Evolutionary conservation across 2,329 filamentous ascomycete species (phyloP).

Genomic region (Hymenoscyphus repandus): DNA sequence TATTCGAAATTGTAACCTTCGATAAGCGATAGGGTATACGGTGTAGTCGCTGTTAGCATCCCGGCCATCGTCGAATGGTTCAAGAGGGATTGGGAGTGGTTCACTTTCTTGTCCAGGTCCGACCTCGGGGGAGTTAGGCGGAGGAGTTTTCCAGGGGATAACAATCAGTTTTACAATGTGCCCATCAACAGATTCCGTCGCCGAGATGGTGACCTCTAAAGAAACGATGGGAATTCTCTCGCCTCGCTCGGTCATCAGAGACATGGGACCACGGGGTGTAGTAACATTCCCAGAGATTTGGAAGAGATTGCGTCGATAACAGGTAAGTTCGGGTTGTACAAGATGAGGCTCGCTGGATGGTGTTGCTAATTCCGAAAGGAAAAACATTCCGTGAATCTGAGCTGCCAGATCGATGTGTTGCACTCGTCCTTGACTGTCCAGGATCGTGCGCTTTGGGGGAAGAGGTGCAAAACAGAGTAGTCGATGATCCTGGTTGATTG

Average conservation of each 20-base stretch:
- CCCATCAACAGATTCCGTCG: slow-evolving; percentile 90
- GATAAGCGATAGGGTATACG: slow-evolving; percentile 91
- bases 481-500: slow-evolving; percentile 31
- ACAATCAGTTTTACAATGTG: slow-evolving; percentile 91
- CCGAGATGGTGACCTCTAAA: slow-evolving; percentile 84
- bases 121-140: slow-evolving; percentile 67
- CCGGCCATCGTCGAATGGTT: slow-evolving; percentile 52
- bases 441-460: slow-evolving; percentile 39
- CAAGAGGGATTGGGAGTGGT: slow-evolving; percentile 73
- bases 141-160: slow-evolving; percentile 95
- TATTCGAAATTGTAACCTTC: slow-evolving; percentile 85
- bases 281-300: slow-evolving; percentile 90
- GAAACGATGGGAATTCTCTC: slow-evolving; percentile 76
- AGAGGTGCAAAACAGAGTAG: slow-evolving; percentile 30
- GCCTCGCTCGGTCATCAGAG: slow-evolving; percentile 76
- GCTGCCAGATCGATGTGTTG: slow-evolving; percentile 50
- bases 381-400: slow-evolving; percentile 85
- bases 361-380: slow-evolving; percentile 59
- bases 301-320: slow-evolving; percentile 92
- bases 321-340: slow-evolving; percentile 77
- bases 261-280: slow-evolving; percentile 70
- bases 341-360: slow-evolving; percentile 46
- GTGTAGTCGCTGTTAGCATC: slow-evolving; percentile 60
- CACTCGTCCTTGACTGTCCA: slow-evolving; percentile 44
- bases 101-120: slow-evolving; percentile 71